Conservation (phyloP, 352 stramenopile genomes). For the Globisporangium uncinulatum region DNA sequence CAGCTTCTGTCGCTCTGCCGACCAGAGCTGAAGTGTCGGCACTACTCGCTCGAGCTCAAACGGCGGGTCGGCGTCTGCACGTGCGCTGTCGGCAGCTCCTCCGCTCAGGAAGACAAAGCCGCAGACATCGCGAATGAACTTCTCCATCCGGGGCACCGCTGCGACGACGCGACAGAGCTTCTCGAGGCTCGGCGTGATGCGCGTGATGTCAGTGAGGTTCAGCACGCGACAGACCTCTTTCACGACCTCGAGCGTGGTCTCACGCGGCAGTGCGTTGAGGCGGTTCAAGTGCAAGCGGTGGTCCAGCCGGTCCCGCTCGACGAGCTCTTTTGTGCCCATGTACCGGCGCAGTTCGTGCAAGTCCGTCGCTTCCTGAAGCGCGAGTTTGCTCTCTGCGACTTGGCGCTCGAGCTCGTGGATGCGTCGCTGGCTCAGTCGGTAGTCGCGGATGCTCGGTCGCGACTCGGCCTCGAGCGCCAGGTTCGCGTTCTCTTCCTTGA, state of each 20-base stretch:
- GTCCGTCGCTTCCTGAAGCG: conserved; percentile 68
- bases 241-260: conserved; percentile 75
- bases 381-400: conserved; percentile 63
- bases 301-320: conserved; percentile 73
- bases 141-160: conserved; percentile 78
- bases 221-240: conserved; percentile 82
- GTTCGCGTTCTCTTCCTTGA: conserved; percentile 83
- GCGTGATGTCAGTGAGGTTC: conserved; percentile 75
- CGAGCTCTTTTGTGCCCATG: conserved; percentile 77
- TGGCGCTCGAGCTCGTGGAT: conserved; percentile 76
- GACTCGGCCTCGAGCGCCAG: conserved; percentile 70
- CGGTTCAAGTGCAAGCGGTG: conserved; percentile 75
- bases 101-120: conserved; percentile 60
- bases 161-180: conserved; percentile 80
- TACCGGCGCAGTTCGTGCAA: conserved; percentile 74
- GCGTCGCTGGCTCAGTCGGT: conserved; percentile 59
- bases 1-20: conserved; percentile 43
- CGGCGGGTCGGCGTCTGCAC: conserved; percentile 11
- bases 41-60: conserved; percentile 72
- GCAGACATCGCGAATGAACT: conserved; percentile 84
- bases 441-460: conserved; percentile 78
- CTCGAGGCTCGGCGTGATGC: conserved; percentile 70
- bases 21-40: conserved; percentile 68
- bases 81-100: conserved; percentile 17
- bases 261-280: conserved; percentile 63